phyloP scores from a whole-genome alignment of 495 filamentous ascomycete species.

The Penicillium waksmanii region DNA sequence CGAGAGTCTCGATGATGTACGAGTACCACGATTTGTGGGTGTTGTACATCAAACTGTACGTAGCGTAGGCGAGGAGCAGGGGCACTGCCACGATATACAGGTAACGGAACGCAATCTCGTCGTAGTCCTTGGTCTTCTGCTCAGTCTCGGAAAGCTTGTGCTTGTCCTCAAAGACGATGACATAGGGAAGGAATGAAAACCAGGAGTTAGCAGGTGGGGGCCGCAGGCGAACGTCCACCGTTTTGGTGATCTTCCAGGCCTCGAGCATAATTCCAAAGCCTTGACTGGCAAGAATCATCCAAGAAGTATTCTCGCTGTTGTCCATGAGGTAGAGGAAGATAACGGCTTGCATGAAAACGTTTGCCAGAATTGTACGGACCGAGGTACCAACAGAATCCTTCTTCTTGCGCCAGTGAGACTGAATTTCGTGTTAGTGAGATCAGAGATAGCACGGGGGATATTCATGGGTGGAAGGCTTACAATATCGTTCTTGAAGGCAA shows the following conservation, averaged over 20 bases:
- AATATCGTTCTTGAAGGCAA: slow-evolving; percentile 97
- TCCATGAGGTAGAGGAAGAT: slow-evolving; percentile 99
- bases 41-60: slow-evolving; percentile 89
- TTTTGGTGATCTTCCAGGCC: slow-evolving; percentile 98
- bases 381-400: slow-evolving; percentile 97
- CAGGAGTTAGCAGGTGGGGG: slow-evolving; percentile 62
- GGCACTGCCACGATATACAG: slow-evolving; percentile 92
- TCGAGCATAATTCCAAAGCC: slow-evolving; percentile 93
- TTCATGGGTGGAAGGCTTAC: slow-evolving; percentile 38
- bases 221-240: slow-evolving; percentile 86
- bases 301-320: slow-evolving; percentile 95
- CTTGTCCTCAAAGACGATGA: slow-evolving; percentile 91
- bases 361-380: slow-evolving; percentile 92
- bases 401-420: slow-evolving; percentile 96
- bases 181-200: slow-evolving; percentile 79
- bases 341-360: slow-evolving; percentile 95
- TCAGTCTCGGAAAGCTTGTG: slow-evolving; percentile 94
- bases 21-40: slow-evolving; percentile 98
- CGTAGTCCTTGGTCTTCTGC: slow-evolving; percentile 97
- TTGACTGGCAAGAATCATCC: slow-evolving; percentile 97
- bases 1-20: slow-evolving; percentile 87
- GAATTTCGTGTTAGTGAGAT: neutral
- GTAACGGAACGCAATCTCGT: slow-evolving; percentile 95
- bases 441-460: slow-evolving; percentile 21
- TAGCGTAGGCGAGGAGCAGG: slow-evolving; percentile 83